Base-by-base conservation (phyloP, 345 rosid genomes). In the Sisymbrium altissimum region DNA sequence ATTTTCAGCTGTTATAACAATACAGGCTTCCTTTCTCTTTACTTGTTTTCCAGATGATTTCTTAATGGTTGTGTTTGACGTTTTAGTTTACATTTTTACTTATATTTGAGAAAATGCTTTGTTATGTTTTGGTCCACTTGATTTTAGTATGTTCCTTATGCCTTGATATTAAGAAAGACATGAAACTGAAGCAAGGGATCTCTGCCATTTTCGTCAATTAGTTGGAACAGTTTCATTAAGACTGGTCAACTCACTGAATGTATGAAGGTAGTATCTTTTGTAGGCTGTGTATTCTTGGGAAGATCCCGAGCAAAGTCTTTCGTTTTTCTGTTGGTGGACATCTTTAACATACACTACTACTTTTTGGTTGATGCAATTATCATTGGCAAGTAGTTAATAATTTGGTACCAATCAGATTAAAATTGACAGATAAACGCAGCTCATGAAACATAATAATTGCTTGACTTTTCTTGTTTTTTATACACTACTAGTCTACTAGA, bases 31-130 rank as follows among this genome's bases (percentile, higher is more conserved):
- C 35, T 8, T 25, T 45, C 29, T 35, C 29, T 27, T 14, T 50
- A 49, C 13, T 23, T 35, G 55, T 30, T 38, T 71, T 39, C 10
- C 5, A 0, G n/a, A 49, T 29, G 49, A 66, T 49, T 21, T 56
- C 9, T n/a, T 46, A 11, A 44, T 38, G 53, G 56, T 46, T 77
- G 64, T 68, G 64, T 15, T 70, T 29, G 40, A 70, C 21, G 9
- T 57, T 64, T 64, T 64, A 55, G 71, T 19, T 52, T 6, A 49
- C 27, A 19, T 13, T 49, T 38, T 3, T 46, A 0, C 49, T 19
- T 14, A 48, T 38, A 50, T 67, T 67, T n/a, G 33, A 40, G 73
- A 59, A 59, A 49, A 49, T 75, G 68, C 41, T 17, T 62, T 66
- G 23, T 17, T 72, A 45, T 13, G 7, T 27, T 9, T 44, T 12